Evolutionary conservation across 257 asterid genomes (phyloP), one percentile per base, ranked within the genome.

Genomic region (Buddleja alternifolia): DNA sequence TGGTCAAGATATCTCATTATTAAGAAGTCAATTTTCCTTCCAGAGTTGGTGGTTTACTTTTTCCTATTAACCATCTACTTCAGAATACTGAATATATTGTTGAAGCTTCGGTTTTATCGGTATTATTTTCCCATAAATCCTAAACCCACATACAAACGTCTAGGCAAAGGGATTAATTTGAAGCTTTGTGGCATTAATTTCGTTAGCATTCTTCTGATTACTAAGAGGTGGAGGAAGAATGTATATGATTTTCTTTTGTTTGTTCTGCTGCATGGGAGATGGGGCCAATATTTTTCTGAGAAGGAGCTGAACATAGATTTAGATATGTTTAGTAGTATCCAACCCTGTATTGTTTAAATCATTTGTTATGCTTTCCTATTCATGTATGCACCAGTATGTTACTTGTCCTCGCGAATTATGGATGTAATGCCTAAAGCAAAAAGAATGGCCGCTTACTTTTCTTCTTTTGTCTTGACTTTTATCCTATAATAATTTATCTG

Each of bases 381-480:
- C 57, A 32, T 65, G 50, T 37, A 23, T 65, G 46, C 45, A 0
- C 17, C 4, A 19, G 40, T 45, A 40, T 54, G 23, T 9, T 17
- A 20, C 20, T 63, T 54, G 46, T 20, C 47, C 19, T 20, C 32
- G 8, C 14, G 52, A 17, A 24, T 65, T 60, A 29, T 34, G 66
- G 41, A 40, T 17, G 47, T 54, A 36, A 63, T 60, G 24, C 40
- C 42, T 65, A 54, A 53, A 55, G 47, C 29, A 29, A 73, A n/a
- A 23, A 16, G 59, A 50, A 3, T 20, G 44, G 32, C 42, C 68
- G 55, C 56, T 51, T 53, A 23, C 5, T 34, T 63, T 39, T 40
- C 29, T 32, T 47, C 56, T 24, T 32, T 11, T 56, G 47, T 41
- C 39, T 47, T 48, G 60, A 46, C 17, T 16, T 8, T 37, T 17